Percentiles rank a stretch among this genome's conserved stretches.
Evolutionary conservation across 2,329 filamentous ascomycete species (phyloP).

Genomic region (Thielaviopsis punctulata): DNA sequence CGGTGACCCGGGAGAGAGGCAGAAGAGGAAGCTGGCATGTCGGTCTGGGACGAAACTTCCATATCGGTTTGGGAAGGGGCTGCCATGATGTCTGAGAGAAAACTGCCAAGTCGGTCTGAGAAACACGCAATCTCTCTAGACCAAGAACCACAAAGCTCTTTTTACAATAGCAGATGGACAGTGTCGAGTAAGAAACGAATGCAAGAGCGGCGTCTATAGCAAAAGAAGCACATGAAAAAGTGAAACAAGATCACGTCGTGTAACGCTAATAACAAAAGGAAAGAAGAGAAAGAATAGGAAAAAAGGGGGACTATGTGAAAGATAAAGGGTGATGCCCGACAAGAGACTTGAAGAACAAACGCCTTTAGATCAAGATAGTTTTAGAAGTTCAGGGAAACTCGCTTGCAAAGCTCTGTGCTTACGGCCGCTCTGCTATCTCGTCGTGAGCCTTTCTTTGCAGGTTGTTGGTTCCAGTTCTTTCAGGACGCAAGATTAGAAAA

Average conservation of each 20-base stretch:
- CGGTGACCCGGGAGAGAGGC: not conserved
- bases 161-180: too few relatives aligned
- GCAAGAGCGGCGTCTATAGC: not conserved
- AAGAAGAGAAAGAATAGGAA: not conserved
- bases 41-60: not conserved
- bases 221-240: not conserved
- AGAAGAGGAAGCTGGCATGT: not conserved
- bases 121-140: not conserved
- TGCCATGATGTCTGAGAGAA: too few relatives aligned
- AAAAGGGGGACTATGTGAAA: not conserved
- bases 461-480: not conserved
- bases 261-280: not conserved
- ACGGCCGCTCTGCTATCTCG: too few relatives aligned
- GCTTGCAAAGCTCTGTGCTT: too few relatives aligned
- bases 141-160: not conserved
- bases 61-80: too few relatives aligned
- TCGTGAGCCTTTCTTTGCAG: not conserved
- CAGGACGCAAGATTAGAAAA: not conserved
- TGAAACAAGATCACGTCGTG: not conserved
- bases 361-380: constrained; percentile 10
- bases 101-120: not conserved
- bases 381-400: too few relatives aligned
- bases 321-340: not conserved
- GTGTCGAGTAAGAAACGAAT: too few relatives aligned
- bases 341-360: not conserved